Conservation (phyloP, 192 early-diverging fungal species). For the Coemansia sp. region DNA sequence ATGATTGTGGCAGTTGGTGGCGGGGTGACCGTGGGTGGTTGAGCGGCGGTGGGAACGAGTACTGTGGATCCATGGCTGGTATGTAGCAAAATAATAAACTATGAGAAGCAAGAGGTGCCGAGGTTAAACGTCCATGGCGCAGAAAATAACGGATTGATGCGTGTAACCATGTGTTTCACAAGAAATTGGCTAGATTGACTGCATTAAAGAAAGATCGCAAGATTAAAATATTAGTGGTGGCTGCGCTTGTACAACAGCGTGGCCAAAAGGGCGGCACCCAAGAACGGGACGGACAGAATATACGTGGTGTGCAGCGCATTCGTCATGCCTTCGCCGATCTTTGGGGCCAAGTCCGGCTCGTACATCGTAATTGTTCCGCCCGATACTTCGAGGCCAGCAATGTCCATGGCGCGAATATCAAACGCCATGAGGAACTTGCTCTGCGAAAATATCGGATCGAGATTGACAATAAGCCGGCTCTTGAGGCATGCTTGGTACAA, state of each 20-base stretch:
- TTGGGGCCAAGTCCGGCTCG: constrained; percentile 20
- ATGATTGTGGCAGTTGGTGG: not conserved
- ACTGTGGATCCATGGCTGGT: constrained; percentile 1
- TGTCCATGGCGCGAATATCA: constrained; percentile 40
- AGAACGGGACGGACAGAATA: constrained; percentile 40
- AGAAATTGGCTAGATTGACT: too few species aligned
- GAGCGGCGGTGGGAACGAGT: constrained; percentile 5
- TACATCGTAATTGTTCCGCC: constrained; percentile 28
- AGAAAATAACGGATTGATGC: too few species aligned
- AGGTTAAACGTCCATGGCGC: too few species aligned
- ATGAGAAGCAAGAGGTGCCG: too few species aligned
- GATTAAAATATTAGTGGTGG: not conserved
- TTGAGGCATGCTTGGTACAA: constrained; percentile 52
- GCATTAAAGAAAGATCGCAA: too few species aligned
- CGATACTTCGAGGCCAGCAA: constrained; percentile 37
- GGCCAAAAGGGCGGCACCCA: constrained; percentile 35
- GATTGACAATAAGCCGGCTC: constrained; percentile 40
- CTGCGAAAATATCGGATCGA: constrained; percentile 29
- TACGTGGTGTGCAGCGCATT: constrained; percentile 38
- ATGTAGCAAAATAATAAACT: too few species aligned
- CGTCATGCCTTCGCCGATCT: constrained; percentile 29
- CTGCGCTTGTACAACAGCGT: constrained; percentile 43
- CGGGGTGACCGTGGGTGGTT: not conserved
- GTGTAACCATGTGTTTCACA: too few species aligned
- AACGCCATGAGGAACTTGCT: constrained; percentile 28